Base-by-base conservation (phyloP, 176 grass and related monocot genomes). In the Zoysia pacifica region DNA sequence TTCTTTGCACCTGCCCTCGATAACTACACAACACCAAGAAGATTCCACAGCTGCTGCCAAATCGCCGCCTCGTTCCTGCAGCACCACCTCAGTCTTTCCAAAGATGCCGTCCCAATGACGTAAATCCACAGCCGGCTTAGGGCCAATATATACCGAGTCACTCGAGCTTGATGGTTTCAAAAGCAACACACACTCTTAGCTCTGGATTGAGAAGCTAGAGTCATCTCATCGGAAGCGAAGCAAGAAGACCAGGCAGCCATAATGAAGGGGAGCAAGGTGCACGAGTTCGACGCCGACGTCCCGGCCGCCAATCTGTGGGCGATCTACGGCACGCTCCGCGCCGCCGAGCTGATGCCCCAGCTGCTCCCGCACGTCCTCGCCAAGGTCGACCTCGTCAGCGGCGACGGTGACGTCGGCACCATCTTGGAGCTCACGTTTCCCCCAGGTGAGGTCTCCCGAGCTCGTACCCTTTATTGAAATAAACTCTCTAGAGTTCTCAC, bases 261-360 rank as follows among this genome's bases (percentile, higher is more conserved):
- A 28, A 77, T 89, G 78, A 89, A 71, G 72, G 62, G 67, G 35
- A 85, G 59, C 87, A 52, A 81, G 72, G 54, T 69, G 1, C 87
- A 89, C 3, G 82, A 89, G 60, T 53, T 73, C 48, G 65, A 77
- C 47, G 37, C 76, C 50, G 43, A 77, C 28, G 60, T 77, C 60
- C 59, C 74, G 0, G 74, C 74, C 59, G 48, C 74, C 45, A 45
- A 77, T 4, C 60, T 77, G 59, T 77, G 74, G 74, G 74, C 13
- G 46, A 77, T 77, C 74, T 77, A 77, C 14, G 74, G 74, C 45
- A 50, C 74, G 7, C 59, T 64, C 8, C 43, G 7, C 3, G 8
- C 60, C 8, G 74, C 45, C 4, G 6, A 77, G 28, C 74, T 77
- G 7, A 2, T 77, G 44, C 74, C 74, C 0, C 14, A 64, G 59